These are phyloP conservation scores for Stromatinia cepivora DNA, from an alignment of 2,329 filamentous ascomycete genomes.

Conservation along the genomic window DNA sequence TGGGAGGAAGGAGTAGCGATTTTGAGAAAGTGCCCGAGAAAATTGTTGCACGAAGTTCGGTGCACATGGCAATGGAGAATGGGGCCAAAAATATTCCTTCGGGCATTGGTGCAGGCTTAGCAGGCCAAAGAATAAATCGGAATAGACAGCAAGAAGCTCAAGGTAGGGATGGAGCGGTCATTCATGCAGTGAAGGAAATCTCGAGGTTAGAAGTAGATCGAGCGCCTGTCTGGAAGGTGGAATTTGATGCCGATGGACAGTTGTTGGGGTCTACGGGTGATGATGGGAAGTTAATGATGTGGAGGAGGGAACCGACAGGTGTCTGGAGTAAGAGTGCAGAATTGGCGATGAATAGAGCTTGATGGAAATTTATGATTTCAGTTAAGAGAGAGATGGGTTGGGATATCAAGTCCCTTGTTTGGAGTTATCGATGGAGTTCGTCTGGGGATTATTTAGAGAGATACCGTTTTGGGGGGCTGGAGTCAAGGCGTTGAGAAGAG, in stretches of 20 bases:
- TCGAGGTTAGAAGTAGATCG: slow-evolving; percentile 67
- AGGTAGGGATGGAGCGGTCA: slow-evolving; percentile 64
- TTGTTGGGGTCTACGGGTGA: slow-evolving; percentile 75
- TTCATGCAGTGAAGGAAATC: slow-evolving; percentile 62
- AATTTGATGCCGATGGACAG: slow-evolving; percentile 69
- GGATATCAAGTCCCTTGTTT: not conserved
- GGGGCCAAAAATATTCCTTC: slow-evolving; percentile 45
- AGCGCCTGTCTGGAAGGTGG: slow-evolving; percentile 73
- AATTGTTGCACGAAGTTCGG: slow-evolving; percentile 31
- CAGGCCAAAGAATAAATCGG: slow-evolving; percentile 44
- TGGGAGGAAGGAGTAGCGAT: slow-evolving; percentile 35
- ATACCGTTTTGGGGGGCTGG: not conserved
- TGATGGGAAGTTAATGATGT: slow-evolving; percentile 66
- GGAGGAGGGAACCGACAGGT: slow-evolving; percentile 50
- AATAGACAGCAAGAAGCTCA: slow-evolving; percentile 48
- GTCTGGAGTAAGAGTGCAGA: slow-evolving; percentile 39
- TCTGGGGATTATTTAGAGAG: not conserved
- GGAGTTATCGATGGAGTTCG: not conserved
- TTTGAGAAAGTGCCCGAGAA: slow-evolving; percentile 37
- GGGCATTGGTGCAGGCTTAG: slow-evolving; percentile 55
- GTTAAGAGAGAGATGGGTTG: not conserved
- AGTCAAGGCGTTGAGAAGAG: not conserved
- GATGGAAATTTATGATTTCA: not conserved
- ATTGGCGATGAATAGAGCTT: slow-evolving; percentile 35
- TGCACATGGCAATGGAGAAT: slow-evolving; percentile 31